Evolutionary conservation across 139 green algal species (phyloP).

Genomic region (Chloropicon primus): DNA sequence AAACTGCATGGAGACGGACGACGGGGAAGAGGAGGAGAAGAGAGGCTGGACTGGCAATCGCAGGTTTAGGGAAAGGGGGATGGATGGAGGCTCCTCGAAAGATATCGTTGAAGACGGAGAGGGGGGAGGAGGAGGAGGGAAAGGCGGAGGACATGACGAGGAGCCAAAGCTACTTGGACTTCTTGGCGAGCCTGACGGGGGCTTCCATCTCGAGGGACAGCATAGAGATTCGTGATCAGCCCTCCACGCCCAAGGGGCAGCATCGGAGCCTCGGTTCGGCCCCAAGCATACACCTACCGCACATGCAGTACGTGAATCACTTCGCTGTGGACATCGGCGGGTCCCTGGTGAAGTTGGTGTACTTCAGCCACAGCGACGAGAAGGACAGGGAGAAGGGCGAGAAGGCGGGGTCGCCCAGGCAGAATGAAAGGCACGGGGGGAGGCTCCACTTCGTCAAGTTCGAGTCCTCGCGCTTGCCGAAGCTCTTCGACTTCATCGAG

Average conservation of each 20-base stretch:
- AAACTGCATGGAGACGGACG: too few species aligned
- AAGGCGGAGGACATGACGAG: not conserved
- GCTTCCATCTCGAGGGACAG: not conserved
- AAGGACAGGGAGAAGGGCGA: not conserved
- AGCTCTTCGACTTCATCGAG: conserved; percentile 88
- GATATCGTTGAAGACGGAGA: not conserved
- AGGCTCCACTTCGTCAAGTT: conserved; percentile 98
- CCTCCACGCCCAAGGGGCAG: not conserved
- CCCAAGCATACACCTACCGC: not conserved
- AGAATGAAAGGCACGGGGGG: conserved; percentile 19
- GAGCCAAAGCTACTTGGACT: not conserved
- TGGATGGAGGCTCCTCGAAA: too few species aligned
- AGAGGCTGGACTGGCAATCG: too few species aligned
- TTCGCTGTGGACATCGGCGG: conserved; percentile 55
- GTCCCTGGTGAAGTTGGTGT: conserved; percentile 94
- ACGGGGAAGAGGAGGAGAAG: too few species aligned
- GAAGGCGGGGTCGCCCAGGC: not conserved
- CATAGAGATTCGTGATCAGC: not conserved
- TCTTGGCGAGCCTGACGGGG: not conserved
- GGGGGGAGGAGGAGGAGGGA: not conserved
- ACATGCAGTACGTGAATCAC: conserved; percentile 4
- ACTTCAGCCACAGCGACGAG: conserved; percentile 61
- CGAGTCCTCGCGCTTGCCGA: conserved; percentile 70
- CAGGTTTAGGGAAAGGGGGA: too few species aligned
- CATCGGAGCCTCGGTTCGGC: not conserved